Conservation (phyloP, 148 eudicot species). For the Cornus controversa region DNA sequence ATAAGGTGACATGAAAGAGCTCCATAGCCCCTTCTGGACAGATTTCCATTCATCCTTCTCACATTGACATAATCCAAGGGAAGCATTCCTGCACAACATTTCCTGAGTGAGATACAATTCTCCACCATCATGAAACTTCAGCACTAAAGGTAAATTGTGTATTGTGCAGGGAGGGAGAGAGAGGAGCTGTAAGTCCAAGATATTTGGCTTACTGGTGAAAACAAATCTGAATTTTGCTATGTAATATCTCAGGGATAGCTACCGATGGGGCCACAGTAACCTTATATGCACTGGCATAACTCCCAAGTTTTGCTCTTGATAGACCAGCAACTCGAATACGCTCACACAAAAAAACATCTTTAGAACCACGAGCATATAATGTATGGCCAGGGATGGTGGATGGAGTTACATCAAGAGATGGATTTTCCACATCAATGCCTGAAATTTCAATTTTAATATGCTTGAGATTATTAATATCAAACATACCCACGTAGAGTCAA, state of each 20-base stretch:
- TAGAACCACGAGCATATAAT: constrained; percentile 38
- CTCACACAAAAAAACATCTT: constrained; percentile 56
- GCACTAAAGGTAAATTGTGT: neutral
- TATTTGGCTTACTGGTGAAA: constrained; percentile 61
- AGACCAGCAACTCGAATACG: constrained; percentile 63
- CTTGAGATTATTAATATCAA: neutral
- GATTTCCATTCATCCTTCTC: constrained; percentile 72
- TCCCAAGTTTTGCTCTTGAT: constrained; percentile 68
- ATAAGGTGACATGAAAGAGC: constrained; percentile 73
- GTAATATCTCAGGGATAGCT: constrained; percentile 70
- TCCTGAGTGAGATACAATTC: neutral
- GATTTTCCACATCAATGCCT: constrained; percentile 67
- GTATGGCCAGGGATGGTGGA: constrained; percentile 30
- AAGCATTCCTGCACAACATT: constrained; percentile 63
- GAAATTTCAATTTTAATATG: constrained; percentile 20
- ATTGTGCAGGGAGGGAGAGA: neutral
- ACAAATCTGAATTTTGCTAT: constrained; percentile 74
- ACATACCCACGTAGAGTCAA: neutral
- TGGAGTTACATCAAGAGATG: constrained; percentile 53
- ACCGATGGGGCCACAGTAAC: constrained; percentile 74
- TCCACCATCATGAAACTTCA: neutral
- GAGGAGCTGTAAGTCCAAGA: neutral
- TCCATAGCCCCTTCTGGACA: constrained; percentile 70
- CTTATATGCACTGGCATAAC: constrained; percentile 60
- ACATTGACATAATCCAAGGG: constrained; percentile 76